Evolutionary conservation across 805 yeast genomes (phyloP).

Genomic region (Sugiyamaella smithiae): DNA sequence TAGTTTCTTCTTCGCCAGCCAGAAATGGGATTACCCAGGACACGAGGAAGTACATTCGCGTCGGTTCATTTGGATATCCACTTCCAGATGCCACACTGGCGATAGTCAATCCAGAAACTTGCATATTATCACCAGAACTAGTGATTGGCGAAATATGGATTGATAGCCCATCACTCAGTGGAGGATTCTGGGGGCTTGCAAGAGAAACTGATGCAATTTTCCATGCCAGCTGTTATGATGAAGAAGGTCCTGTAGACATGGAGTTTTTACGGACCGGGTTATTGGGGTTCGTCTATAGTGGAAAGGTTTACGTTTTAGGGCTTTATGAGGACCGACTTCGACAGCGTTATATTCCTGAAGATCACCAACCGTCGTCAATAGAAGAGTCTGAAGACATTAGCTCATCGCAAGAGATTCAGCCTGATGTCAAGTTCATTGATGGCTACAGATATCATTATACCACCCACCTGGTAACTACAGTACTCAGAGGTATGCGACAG

Average conservation of each 20-base stretch:
- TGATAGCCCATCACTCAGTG: conserved; percentile 87
- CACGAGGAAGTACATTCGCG: conserved; percentile 54
- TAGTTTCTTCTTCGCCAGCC: conserved; percentile 53
- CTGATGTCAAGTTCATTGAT: conserved; percentile 4
- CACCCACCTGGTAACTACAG: conserved; percentile 79
- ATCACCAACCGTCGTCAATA: conserved; percentile 47
- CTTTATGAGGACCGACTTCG: conserved; percentile 87
- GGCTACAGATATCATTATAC: conserved; percentile 68
- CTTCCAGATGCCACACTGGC: conserved; percentile 92
- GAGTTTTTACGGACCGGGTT: conserved; percentile 89
- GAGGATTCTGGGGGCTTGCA: conserved; percentile 77
- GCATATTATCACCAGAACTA: conserved; percentile 64
- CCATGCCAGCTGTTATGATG: conserved; percentile 76
- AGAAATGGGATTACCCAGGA: conserved; percentile 37
- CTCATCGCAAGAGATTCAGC: conserved; percentile 6
- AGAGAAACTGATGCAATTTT: conserved; percentile 71
- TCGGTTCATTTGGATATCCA: conserved; percentile 93
- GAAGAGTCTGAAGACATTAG: conserved; percentile 27
- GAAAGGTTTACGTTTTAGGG: conserved; percentile 85
- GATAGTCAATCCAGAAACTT: conserved; percentile 90
- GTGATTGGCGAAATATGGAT: conserved; percentile 97
- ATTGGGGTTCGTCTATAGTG: conserved; percentile 82
- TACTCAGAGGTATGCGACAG: conserved; percentile 69
- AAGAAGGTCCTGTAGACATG: conserved; percentile 64
- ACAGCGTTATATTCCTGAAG: conserved; percentile 43